These are phyloP conservation scores for Cajanus cajan DNA, from an alignment of 306 rosid species.

Conservation along the genomic window DNA sequence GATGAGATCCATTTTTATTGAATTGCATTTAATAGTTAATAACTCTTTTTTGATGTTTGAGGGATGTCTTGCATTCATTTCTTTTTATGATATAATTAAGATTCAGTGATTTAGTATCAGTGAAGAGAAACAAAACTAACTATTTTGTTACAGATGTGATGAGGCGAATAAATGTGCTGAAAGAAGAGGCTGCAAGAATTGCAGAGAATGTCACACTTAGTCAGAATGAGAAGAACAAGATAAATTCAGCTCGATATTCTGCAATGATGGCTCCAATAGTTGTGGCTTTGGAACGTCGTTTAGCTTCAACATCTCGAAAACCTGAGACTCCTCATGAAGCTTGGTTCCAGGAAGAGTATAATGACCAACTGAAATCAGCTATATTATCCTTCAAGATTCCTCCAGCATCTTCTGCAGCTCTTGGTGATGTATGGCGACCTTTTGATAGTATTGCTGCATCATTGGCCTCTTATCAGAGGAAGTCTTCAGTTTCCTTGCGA, in stretches of 20 bases:
- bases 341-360: slow-evolving; percentile 92
- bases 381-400: slow-evolving; percentile 74
- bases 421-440: slow-evolving; percentile 88
- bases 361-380: slow-evolving; percentile 70
- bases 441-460: slow-evolving; percentile 90
- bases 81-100: slow-evolving; percentile 10
- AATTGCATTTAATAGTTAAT: background rate
- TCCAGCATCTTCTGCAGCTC: slow-evolving; percentile 72
- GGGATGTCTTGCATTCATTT: slow-evolving; percentile 19
- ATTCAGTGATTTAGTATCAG: background rate
- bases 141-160: slow-evolving; percentile 75
- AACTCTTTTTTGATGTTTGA: background rate
- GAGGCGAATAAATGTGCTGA: slow-evolving; percentile 86
- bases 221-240: slow-evolving; percentile 90
- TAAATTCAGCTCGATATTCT: slow-evolving; percentile 91
- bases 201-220: slow-evolving; percentile 89
- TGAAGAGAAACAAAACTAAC: slow-evolving; percentile 24
- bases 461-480: slow-evolving; percentile 90
- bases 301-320: slow-evolving; percentile 90
- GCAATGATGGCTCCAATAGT: slow-evolving; percentile 99
- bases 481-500: slow-evolving; percentile 72
- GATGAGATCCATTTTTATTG: slow-evolving; percentile 24
- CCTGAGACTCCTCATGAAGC: slow-evolving; percentile 96
- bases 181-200: slow-evolving; percentile 91
- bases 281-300: slow-evolving; percentile 94